These are phyloP conservation scores for Nakazawaea ishiwadae DNA, from an alignment of 805 yeast species.

Conservation along the genomic window DNA sequence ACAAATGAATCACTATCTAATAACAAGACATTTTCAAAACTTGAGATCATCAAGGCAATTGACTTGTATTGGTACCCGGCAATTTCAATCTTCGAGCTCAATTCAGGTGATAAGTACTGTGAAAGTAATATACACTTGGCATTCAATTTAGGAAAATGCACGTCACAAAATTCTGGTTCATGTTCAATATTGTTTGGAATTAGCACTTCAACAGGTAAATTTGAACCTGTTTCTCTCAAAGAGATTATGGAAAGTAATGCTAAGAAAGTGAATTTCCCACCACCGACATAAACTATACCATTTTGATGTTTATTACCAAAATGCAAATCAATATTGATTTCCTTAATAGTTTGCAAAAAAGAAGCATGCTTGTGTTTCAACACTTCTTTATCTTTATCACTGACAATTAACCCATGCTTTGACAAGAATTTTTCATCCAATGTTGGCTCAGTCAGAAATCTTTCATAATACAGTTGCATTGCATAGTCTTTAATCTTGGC, in stretches of 20 bases:
- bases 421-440: constrained; percentile 23
- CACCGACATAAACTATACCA: constrained; percentile 61
- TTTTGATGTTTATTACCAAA: constrained; percentile 33
- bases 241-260: constrained; percentile 42
- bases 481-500: constrained; percentile 10
- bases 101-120: constrained; percentile 29
- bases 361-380: constrained; percentile 40
- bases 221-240: constrained; percentile 43
- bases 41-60: constrained; percentile 37
- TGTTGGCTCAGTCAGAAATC: constrained; percentile 7
- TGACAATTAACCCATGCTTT: constrained; percentile 30
- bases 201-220: constrained; percentile 39
- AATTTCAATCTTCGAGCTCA: constrained; percentile 19
- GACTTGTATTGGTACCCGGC: constrained; percentile 31
- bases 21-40: constrained; percentile 41
- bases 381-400: constrained; percentile 33
- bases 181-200: constrained; percentile 32
- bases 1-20: constrained; percentile 44
- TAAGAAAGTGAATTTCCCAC: constrained; percentile 49
- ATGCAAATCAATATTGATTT: constrained; percentile 24
- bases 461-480: constrained; percentile 12
- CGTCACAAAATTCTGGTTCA: constrained; percentile 34
- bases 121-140: constrained; percentile 37
- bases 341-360: constrained; percentile 38
- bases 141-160: constrained; percentile 31